A percentile compares a stretch with the other conserved stretches of the same genome.
Conservation (phyloP, 805 yeast genomes). For the Pichia thaimueangensis region DNA sequence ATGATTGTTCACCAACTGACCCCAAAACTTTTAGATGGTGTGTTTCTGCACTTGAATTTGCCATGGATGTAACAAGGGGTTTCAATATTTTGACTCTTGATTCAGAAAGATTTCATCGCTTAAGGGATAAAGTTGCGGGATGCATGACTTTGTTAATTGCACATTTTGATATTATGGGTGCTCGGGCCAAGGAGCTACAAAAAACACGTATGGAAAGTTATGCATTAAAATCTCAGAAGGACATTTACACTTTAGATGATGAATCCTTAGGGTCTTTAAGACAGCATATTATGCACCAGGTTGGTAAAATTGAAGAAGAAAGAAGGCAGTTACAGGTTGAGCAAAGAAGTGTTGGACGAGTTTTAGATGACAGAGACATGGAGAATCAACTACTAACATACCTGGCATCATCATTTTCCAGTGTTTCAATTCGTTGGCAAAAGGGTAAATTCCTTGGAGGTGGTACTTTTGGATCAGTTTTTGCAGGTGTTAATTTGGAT, state of each 20-base stretch:
- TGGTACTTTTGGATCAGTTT: slow-evolving; percentile 93
- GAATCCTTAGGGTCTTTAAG: slow-evolving; percentile 52
- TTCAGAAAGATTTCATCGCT: slow-evolving; percentile 63
- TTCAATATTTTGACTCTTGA: slow-evolving; percentile 77
- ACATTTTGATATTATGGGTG: slow-evolving; percentile 98
- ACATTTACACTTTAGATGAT: slow-evolving; percentile 48
- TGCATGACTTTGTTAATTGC: slow-evolving; percentile 91
- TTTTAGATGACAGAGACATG: slow-evolving; percentile 77
- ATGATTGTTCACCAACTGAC: slow-evolving; percentile 91
- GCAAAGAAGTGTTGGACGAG: slow-evolving; percentile 70
- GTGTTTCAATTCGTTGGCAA: slow-evolving; percentile 94
- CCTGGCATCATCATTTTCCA: slow-evolving; percentile 82
- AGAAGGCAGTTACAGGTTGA: slow-evolving; percentile 38
- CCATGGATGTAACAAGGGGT: slow-evolving; percentile 90
- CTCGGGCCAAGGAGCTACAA: slow-evolving; percentile 72
- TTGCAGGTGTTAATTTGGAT: slow-evolving; percentile 84
- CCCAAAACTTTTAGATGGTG: slow-evolving; percentile 92
- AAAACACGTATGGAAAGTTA: slow-evolving; percentile 49
- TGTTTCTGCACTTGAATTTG: slow-evolving; percentile 90
- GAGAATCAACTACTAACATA: slow-evolving; percentile 83
- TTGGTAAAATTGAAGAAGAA: slow-evolving; percentile 55
- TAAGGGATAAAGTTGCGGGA: slow-evolving; percentile 82
- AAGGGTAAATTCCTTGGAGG: slow-evolving; percentile 91
- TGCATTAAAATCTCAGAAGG: slow-evolving; percentile 43
- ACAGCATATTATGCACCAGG: slow-evolving; percentile 60